These are phyloP conservation scores for Suillus subluteus DNA, from an alignment of 768 basidiomycete species.

Conservation along the genomic window DNA sequence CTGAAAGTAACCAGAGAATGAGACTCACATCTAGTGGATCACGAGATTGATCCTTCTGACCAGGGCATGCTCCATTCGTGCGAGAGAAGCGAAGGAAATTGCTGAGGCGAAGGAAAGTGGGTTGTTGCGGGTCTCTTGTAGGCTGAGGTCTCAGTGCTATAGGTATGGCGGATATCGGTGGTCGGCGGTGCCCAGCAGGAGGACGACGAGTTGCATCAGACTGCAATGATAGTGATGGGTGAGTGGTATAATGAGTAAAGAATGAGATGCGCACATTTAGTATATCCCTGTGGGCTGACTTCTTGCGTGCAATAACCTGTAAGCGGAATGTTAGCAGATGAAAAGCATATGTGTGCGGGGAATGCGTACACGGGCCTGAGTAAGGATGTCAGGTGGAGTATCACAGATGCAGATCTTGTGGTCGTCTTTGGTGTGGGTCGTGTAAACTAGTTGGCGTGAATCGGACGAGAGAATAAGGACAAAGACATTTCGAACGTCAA, in stretches of 20 bases:
- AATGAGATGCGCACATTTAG: background rate
- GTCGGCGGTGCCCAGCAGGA: background rate
- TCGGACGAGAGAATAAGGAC: too few species aligned
- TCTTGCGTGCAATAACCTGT: background rate
- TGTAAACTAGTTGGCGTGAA: too few species aligned
- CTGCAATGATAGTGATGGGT: background rate
- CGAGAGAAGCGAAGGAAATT: background rate
- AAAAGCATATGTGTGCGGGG: background rate
- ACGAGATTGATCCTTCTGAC: too few species aligned
- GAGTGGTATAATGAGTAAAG: background rate
- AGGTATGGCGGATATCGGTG: background rate
- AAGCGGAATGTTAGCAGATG: background rate
- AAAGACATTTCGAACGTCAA: too few species aligned
- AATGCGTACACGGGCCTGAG: background rate
- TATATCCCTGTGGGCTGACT: background rate
- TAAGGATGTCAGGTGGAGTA: too few species aligned
- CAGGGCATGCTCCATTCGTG: background rate
- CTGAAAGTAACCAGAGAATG: too few species aligned
- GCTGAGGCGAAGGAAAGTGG: background rate
- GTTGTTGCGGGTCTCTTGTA: background rate
- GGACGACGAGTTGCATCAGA: background rate
- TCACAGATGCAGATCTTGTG: too few species aligned
- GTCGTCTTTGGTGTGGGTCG: fast-evolving
- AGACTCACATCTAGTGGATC: too few species aligned
- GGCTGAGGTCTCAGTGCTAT: background rate